Percentiles rank a stretch among this genome's conserved stretches.
Evolutionary conservation across 257 asterid genomes (phyloP).

Genomic region (Solanum chilense): DNA sequence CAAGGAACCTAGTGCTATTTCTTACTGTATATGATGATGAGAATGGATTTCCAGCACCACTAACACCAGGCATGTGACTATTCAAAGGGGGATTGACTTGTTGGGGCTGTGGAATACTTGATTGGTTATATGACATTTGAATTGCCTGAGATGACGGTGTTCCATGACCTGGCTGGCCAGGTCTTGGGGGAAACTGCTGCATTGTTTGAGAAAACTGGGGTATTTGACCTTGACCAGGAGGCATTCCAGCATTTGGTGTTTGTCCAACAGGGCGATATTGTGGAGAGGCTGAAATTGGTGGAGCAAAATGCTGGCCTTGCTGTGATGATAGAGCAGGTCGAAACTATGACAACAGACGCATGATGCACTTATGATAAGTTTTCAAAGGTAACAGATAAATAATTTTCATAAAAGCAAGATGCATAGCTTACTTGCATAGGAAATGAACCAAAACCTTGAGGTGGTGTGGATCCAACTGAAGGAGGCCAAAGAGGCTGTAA

Average conservation of each 20-base stretch:
- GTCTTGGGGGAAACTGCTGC: slow-evolving; percentile 58
- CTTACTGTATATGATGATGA: slow-evolving; percentile 63
- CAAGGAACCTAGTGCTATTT: slow-evolving; percentile 1
- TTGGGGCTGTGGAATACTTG: slow-evolving; percentile 54
- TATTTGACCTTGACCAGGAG: slow-evolving; percentile 52
- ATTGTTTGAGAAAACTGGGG: slow-evolving; percentile 64
- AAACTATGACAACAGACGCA: slow-evolving; percentile 38
- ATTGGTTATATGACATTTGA: slow-evolving; percentile 30
- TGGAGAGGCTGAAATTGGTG: slow-evolving; percentile 39
- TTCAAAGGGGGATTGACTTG: slow-evolving; percentile 23
- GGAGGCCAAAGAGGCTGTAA: slow-evolving; percentile 56
- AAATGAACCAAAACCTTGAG: slow-evolving; percentile 50
- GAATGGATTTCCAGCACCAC: slow-evolving; percentile 47
- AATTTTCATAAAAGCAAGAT: not conserved
- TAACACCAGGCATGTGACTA: slow-evolving; percentile 18
- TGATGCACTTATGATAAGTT: not conserved
- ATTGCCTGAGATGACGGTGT: slow-evolving; percentile 35
- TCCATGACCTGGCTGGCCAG: slow-evolving; percentile 44
- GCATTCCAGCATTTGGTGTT: slow-evolving; percentile 44
- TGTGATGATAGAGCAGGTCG: slow-evolving; percentile 48
- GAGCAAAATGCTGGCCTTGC: slow-evolving; percentile 49
- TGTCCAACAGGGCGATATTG: slow-evolving; percentile 65
- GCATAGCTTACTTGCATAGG: slow-evolving; percentile 59
- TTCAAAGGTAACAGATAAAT: not conserved
- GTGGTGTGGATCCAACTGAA: slow-evolving; percentile 54